These are phyloP conservation scores for Chrysosporium keratinophilum DNA, from an alignment of 2,329 filamentous ascomycete species.

Conservation along the genomic window DNA sequence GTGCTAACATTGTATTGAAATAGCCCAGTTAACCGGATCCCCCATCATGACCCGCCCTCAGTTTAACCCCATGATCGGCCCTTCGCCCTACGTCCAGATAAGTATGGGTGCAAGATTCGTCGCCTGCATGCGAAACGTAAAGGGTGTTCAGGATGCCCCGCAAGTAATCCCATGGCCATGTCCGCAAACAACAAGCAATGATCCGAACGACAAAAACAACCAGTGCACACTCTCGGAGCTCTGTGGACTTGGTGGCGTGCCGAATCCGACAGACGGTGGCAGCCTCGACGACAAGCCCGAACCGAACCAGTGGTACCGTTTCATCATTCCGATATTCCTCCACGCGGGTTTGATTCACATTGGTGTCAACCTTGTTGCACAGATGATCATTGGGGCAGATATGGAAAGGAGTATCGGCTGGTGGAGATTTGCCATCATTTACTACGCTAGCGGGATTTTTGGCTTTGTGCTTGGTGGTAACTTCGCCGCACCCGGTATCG, in stretches of 20 bases:
- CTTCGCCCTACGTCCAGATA: constrained; percentile 79
- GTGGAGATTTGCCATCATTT: constrained; percentile 79
- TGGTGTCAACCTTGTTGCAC: constrained; percentile 85
- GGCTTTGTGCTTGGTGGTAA: constrained; percentile 93
- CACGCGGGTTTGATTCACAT: constrained; percentile 93
- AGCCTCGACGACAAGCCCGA: constrained; percentile 47
- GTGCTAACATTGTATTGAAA: not conserved
- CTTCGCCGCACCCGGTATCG: constrained; percentile 69
- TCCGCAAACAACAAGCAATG: constrained; percentile 61
- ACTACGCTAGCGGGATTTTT: constrained; percentile 85
- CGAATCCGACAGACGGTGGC: constrained; percentile 48
- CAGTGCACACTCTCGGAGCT: constrained; percentile 67
- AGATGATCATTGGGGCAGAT: constrained; percentile 79
- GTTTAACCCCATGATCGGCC: constrained; percentile 97
- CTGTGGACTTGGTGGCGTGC: constrained; percentile 72
- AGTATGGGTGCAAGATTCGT: constrained; percentile 92
- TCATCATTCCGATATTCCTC: constrained; percentile 90
- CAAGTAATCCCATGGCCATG: constrained; percentile 55
- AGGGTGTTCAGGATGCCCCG: constrained; percentile 31
- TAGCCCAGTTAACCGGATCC: constrained; percentile 65
- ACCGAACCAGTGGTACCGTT: constrained; percentile 93
- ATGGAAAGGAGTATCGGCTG: constrained; percentile 87
- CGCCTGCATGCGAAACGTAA: constrained; percentile 79
- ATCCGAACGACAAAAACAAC: constrained; percentile 39
- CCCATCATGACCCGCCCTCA: constrained; percentile 59